Percentiles rank a stretch among this genome's conserved stretches.
phyloP scores from a whole-genome alignment of 495 filamentous ascomycete genomes.

The Penicillium riverlandense region DNA sequence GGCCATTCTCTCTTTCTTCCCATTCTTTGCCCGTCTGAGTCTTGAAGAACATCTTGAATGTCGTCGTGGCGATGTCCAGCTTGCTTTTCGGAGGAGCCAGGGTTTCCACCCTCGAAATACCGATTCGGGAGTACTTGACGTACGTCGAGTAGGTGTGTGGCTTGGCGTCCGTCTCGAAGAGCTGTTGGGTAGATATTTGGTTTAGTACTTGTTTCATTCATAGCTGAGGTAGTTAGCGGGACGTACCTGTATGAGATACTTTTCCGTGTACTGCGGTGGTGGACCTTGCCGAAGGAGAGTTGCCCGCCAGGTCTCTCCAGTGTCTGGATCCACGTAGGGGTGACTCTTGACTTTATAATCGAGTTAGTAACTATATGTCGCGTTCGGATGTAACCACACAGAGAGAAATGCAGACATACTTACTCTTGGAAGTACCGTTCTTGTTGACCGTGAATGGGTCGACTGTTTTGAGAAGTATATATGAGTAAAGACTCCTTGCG shows the following conservation, averaged over 20 bases:
- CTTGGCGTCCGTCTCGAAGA: conserved; percentile 42
- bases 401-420: too few species aligned
- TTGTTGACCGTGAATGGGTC: neutral
- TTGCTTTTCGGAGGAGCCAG: conserved; percentile 24
- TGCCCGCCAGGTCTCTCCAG: conserved; percentile 3
- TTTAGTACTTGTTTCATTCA: neutral
- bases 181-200: conserved; percentile 18
- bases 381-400: too few species aligned
- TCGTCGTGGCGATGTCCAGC: conserved; percentile 27
- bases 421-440: neutral
- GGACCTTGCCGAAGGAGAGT: neutral
- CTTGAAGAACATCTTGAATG: conserved; percentile 51
- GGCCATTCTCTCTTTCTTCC: conserved; percentile 35
- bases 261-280: conserved; percentile 12
- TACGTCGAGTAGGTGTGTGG: conserved; percentile 41
- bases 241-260: conserved; percentile 24
- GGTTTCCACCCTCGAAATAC: conserved; percentile 14
- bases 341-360: too few species aligned
- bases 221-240: too few species aligned
- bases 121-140: conserved; percentile 26
- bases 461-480: neutral
- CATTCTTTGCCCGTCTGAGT: conserved; percentile 48
- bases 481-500: neutral
- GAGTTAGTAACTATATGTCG: too few species aligned
- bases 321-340: too few species aligned